Percentiles rank a stretch among this genome's conserved stretches.
These are phyloP conservation scores for Russula dissimulans DNA, from an alignment of 768 basidiomycete species.

Conservation along the genomic window DNA sequence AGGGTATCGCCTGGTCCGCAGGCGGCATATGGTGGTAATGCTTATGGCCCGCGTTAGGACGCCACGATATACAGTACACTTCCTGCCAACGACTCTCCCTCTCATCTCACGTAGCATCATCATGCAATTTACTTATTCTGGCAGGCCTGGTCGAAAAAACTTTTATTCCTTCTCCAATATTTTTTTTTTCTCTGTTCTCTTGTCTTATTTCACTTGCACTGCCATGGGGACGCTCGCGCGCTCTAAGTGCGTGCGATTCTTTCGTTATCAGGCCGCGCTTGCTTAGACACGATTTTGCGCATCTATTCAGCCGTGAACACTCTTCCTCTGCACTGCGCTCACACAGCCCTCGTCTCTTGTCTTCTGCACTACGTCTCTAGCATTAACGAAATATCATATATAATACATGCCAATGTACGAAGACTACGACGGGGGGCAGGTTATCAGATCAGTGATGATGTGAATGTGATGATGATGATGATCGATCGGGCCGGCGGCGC, in stretches of 20 bases:
- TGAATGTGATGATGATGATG: no score
- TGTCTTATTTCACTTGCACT: not conserved
- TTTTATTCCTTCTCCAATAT: not conserved
- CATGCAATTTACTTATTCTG: not conserved
- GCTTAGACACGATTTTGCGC: not conserved
- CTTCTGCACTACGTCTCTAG: not conserved
- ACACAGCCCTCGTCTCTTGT: not conserved
- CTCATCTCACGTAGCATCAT: not conserved
- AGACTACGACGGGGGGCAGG: not conserved
- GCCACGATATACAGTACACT: not conserved
- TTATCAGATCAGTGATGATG: no score
- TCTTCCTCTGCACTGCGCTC: not conserved
- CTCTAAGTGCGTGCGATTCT: not conserved
- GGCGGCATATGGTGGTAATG: constrained; percentile 34
- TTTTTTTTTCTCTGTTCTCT: no score
- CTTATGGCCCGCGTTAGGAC: constrained; percentile 16
- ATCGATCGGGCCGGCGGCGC: no score
- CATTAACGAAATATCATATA: not conserved
- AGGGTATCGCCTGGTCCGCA: constrained; percentile 40
- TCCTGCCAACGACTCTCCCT: not conserved
- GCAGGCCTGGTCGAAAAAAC: not conserved
- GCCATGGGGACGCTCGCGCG: not conserved
- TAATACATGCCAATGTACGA: constrained; percentile 1
- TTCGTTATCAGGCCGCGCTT: not conserved
- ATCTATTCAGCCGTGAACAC: not conserved